phyloP scores from a whole-genome alignment of 805 yeast species.

The Hanseniaspora guilliermondii region DNA sequence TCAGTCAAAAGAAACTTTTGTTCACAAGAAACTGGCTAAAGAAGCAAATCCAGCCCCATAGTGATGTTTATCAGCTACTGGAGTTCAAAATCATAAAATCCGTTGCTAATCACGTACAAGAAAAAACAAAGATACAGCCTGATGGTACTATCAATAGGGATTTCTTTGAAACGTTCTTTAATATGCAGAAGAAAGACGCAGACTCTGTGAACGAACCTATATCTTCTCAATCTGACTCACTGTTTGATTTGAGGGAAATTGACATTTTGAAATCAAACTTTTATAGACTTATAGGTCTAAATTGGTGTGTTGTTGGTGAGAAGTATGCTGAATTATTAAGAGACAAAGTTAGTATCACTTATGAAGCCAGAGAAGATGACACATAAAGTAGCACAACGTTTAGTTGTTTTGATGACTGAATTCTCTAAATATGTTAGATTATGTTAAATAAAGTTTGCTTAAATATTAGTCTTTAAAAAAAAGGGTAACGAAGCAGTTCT shows the following conservation, averaged over 20 bases:
- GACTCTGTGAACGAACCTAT: conserved; percentile 10
- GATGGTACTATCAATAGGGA: conserved; percentile 2
- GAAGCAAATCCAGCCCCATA: conserved; percentile 73
- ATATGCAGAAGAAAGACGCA: conserved; percentile 18
- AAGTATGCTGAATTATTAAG: conserved; percentile 41
- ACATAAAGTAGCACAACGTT: neutral
- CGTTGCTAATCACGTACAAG: conserved; percentile 7
- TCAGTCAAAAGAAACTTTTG: conserved; percentile 27
- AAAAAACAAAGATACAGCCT: conserved; percentile 4
- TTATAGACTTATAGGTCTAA: conserved; percentile 58
- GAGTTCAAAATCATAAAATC: conserved; percentile 40
- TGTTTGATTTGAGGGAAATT: conserved; percentile 37
- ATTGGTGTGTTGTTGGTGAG: conserved; percentile 71
- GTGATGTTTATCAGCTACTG: conserved; percentile 63
- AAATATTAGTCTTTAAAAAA: too few species aligned
- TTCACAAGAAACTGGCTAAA: conserved; percentile 70
- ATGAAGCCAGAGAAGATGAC: neutral
- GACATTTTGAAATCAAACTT: conserved; percentile 47
- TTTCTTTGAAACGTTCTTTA: conserved; percentile 1
- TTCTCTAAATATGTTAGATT: too few species aligned
- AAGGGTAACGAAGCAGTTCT: too few species aligned
- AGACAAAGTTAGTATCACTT: conserved; percentile 17
- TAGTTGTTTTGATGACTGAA: too few species aligned
- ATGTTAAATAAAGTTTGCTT: too few species aligned
- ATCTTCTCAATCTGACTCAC: neutral